A percentile compares a stretch with the other conserved stretches of the same genome.
Evolutionary conservation across 2,329 filamentous ascomycete species (phyloP).

Genomic region (Orbilia quercus): DNA sequence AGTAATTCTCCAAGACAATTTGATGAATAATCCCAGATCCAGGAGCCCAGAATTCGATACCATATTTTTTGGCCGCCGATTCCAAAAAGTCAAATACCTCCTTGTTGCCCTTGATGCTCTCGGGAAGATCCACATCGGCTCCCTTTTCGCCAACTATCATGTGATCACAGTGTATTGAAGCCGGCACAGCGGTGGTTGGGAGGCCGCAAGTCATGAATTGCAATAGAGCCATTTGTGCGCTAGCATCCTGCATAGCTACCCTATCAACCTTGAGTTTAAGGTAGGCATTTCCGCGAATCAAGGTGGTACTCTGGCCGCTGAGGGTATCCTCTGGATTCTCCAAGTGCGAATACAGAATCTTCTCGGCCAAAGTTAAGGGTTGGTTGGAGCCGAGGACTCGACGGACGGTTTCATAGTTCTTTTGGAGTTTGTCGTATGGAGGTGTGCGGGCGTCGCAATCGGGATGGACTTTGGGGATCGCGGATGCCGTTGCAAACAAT

Average conservation of each 20-base stretch:
- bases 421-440: slow-evolving; percentile 83
- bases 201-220: slow-evolving; percentile 99
- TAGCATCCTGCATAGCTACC: slow-evolving; percentile 99
- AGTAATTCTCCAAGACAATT: slow-evolving; percentile 97
- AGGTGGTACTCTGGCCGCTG: slow-evolving; percentile 82
- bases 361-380: slow-evolving; percentile 88
- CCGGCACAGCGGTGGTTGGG: slow-evolving; percentile 87
- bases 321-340: slow-evolving; percentile 86
- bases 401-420: slow-evolving; percentile 79
- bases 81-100: slow-evolving; percentile 98
- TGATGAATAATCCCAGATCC: slow-evolving; percentile 97
- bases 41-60: slow-evolving; percentile 95
- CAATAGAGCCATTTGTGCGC: slow-evolving; percentile 95
- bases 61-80: slow-evolving; percentile 88
- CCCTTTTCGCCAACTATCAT: slow-evolving; percentile 96
- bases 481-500: slow-evolving; percentile 39
- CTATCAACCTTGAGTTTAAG: slow-evolving; percentile 97
- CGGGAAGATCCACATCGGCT: slow-evolving; percentile 83
- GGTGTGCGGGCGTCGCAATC: slow-evolving; percentile 72
- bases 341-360: slow-evolving; percentile 97
- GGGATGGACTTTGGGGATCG: slow-evolving; percentile 57
- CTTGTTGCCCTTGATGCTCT: slow-evolving; percentile 89
- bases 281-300: slow-evolving; percentile 87
- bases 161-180: slow-evolving; percentile 98
- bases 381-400: slow-evolving; percentile 74